Base-by-base conservation (phyloP, 495 filamentous ascomycete genomes). In the Penicillium chermesinum region DNA sequence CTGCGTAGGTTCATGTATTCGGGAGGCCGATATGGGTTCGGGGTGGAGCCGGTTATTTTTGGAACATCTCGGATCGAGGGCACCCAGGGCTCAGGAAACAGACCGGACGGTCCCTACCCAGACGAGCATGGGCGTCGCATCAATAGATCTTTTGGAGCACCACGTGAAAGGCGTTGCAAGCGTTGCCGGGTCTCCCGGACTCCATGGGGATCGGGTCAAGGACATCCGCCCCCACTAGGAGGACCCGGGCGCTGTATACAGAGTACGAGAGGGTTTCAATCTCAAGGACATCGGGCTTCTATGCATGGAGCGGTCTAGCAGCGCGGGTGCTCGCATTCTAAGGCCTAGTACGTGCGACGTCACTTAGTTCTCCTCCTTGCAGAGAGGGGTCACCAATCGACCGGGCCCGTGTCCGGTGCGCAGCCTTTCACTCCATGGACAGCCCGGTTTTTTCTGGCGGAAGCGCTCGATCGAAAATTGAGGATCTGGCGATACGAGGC, bases 291-390 rank as follows among this genome's bases (percentile, higher is more conserved):
- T n/a, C n/a, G n/a, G n/a, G n/a, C n/a, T n/a, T n/a, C n/a, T n/a
- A n/a, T n/a, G n/a, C n/a, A n/a, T n/a, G n/a, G n/a, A n/a, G n/a
- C n/a, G n/a, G n/a, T n/a, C n/a, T n/a, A n/a, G n/a, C n/a, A n/a
- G n/a, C n/a, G n/a, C 2, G 14, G 21, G 7, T 12, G 22, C 25
- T 30, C 5, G 25, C 25, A 30, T 30, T 30, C 25, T 30, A 4
- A 10, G 10, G 25, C 10, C 25, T 30, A 10, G 16, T 8, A 22
- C 38, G 44, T 38, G 38, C 43, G 43, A 54, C 52, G 53, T 55
- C 53, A 55, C 48, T 2, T 7, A 18, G 16, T 17, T 25, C 45
- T 47, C 9, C 38, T 43, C 53, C 53, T 52, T 56, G 53, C 53
- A 56, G 39, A 49, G 33, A 13, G 12, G 46, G 17, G 38, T 8